phyloP scores from a whole-genome alignment of 2,329 filamentous ascomycete species.

The Leptosphaerulina australis region DNA sequence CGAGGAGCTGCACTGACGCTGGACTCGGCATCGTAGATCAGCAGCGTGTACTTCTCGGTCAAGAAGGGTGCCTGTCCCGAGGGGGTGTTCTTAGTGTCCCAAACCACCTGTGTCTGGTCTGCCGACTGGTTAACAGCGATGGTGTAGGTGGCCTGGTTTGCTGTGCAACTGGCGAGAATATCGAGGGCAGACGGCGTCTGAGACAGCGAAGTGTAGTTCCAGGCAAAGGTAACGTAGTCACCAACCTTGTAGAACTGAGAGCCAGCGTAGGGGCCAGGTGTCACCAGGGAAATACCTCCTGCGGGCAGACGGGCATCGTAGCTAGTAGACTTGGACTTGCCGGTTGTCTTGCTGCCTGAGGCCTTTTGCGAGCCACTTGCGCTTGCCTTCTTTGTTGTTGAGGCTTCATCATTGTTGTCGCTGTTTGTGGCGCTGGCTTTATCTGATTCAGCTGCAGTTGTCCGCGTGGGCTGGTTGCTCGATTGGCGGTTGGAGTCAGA shows the following conservation, averaged over 20 bases:
- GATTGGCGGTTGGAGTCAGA: conserved; percentile 23
- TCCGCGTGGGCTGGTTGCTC: conserved; percentile 20
- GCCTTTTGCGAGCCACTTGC: conserved; percentile 29
- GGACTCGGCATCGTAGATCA: conserved; percentile 65
- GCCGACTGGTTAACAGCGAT: conserved; percentile 65
- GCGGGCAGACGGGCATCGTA: conserved; percentile 61
- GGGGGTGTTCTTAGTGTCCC: conserved; percentile 60
- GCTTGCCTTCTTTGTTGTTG: conserved; percentile 21
- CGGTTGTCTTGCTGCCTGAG: conserved; percentile 23
- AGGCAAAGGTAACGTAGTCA: conserved; percentile 66
- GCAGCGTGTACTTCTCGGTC: conserved; percentile 66
- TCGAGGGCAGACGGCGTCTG: conserved; percentile 65
- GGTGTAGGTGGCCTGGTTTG: conserved; percentile 66
- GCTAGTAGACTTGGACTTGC: conserved; percentile 36
- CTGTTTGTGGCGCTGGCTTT: conserved; percentile 19
- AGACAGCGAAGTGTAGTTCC: conserved; percentile 71
- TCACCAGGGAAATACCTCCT: conserved; percentile 67
- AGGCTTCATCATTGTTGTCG: conserved; percentile 24
- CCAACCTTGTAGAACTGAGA: conserved; percentile 69
- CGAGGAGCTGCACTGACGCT: conserved; percentile 58
- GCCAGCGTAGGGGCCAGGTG: conserved; percentile 57
- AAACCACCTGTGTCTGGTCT: conserved; percentile 59
- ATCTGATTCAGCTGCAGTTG: conserved; percentile 1
- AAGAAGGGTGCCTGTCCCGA: conserved; percentile 55
- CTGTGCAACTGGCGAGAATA: conserved; percentile 65